Conservation (phyloP, 2,329 filamentous ascomycete genomes). For the Fusarium sp. region DNA sequence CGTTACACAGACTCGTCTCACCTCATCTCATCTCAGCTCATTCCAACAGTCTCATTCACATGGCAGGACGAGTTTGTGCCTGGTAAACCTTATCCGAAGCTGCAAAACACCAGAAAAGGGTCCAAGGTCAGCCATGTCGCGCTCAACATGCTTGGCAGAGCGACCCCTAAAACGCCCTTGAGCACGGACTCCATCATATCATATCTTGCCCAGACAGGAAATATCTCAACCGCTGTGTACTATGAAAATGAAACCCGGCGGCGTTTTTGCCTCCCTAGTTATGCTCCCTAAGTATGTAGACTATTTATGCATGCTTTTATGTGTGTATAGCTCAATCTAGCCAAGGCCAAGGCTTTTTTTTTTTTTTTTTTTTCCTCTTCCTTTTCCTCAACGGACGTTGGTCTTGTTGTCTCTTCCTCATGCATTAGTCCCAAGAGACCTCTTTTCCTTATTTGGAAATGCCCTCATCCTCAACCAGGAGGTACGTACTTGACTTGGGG, state of each 20-base stretch:
- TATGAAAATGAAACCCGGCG: constrained; percentile 6
- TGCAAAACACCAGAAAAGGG: constrained; percentile 23
- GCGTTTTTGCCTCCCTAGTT: constrained; percentile 20
- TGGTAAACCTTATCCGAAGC: constrained; percentile 5
- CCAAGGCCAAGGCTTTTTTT: background rate
- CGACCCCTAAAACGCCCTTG: constrained; percentile 16
- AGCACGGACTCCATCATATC: constrained; percentile 1
- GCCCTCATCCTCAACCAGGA: background rate
- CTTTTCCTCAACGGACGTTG: constrained; percentile 19
- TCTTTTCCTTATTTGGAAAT: constrained; percentile 8
- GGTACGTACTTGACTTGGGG: no score
- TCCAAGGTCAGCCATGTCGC: constrained; percentile 11
- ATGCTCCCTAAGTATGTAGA: constrained; percentile 2
- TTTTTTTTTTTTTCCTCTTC: no score
- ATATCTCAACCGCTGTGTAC: background rate
- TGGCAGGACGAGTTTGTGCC: constrained; percentile 3
- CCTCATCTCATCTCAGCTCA: constrained; percentile 29
- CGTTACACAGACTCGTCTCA: constrained; percentile 26
- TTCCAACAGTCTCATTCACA: constrained; percentile 22
- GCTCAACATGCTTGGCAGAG: background rate
- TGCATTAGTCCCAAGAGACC: background rate
- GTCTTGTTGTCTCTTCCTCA: background rate
- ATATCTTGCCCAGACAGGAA: background rate
- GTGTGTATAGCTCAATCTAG: background rate
- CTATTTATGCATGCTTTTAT: constrained; percentile 16